Evolutionary conservation across 208 protist species (phyloP), one percentile per base, ranked within the genome.

Genomic region (Naegleria lovaniensis): DNA sequence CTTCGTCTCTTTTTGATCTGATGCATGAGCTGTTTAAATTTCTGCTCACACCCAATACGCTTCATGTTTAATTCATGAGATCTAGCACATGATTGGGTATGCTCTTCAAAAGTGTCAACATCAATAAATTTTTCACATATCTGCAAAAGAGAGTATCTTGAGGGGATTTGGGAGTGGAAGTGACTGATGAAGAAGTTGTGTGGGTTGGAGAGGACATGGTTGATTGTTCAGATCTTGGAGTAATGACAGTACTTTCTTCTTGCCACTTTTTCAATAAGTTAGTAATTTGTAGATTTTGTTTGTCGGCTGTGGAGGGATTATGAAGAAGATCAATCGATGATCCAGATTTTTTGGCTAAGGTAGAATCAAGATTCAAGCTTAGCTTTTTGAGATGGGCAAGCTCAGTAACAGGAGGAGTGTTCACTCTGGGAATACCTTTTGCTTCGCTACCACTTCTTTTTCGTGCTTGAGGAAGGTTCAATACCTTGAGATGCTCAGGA

Each of bases 81-180:
- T 15, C 29, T 0, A 6, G 90, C 83, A 67, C 90, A 91, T 25
- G n/a, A 29, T 25, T 90, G 90, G 19, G 76, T 52, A 29, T 91
- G 90, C 4, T 43, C 84, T 41, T 0, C 33, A n/a, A 91, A 76
- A 15, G n/a, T 29, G 19, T 90, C 25, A 19, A 25, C 13, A 4
- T 22, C 15, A 39, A 91, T 41, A 22, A 67, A 15, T 41, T 91
- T 79, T 67, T 91, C 90, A 59, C 90, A 91, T 58, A 91, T 91
- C 90, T 33, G 67, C 90, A 91, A 29, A 90, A 88, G 19, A 79
- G n/a, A 36, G 16, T 29, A 36, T 79, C 67, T 79, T 79, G 16
- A 36, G 67, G 67, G 7, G 67, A 79, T 36, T 29, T 25, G 7
- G 67, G 29, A 79, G 29, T 36, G 0, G 67, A 79, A 15, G 13